Conservation (phyloP, 495 filamentous ascomycete genomes). For the Cudoniella acicularis region DNA sequence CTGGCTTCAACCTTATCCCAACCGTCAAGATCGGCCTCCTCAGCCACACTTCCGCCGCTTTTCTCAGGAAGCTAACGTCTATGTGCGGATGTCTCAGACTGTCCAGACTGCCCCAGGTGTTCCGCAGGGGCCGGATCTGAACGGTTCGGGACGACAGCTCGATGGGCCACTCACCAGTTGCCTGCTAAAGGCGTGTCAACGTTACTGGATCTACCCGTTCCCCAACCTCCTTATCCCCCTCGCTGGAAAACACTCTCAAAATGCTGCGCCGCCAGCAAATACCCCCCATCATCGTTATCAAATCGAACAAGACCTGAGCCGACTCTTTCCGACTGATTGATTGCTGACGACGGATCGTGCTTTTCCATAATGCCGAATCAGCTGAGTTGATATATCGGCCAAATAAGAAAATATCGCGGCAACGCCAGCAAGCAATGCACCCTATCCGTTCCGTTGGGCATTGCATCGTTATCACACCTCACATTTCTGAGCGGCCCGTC, state of each 20-base stretch:
- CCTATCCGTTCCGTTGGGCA: background rate
- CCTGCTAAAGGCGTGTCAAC: background rate
- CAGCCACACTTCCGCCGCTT: constrained; percentile 20
- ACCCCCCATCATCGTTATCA: background rate
- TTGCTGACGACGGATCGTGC: background rate
- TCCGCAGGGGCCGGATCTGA: background rate
- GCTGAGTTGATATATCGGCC: background rate
- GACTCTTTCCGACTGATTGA: constrained; percentile 18
- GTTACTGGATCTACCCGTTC: constrained; percentile 6
- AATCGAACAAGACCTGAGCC: constrained; percentile 10
- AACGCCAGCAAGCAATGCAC: background rate
- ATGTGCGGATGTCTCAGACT: too few species aligned
- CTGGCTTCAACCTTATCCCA: background rate
- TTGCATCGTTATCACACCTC: background rate
- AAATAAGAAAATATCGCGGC: background rate
- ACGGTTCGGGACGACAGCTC: background rate
- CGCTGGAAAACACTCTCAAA: background rate
- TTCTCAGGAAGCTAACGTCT: constrained; percentile 1
- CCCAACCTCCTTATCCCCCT: background rate
- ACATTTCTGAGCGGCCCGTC: background rate
- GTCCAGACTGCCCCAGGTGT: too few species aligned
- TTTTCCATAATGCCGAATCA: background rate
- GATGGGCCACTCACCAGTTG: constrained; percentile 5
- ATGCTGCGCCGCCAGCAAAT: background rate
- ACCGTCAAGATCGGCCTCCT: background rate